Evolutionary conservation across 75 land plant species (phyloP).

Genomic region (Adiantum capillusveneris): DNA sequence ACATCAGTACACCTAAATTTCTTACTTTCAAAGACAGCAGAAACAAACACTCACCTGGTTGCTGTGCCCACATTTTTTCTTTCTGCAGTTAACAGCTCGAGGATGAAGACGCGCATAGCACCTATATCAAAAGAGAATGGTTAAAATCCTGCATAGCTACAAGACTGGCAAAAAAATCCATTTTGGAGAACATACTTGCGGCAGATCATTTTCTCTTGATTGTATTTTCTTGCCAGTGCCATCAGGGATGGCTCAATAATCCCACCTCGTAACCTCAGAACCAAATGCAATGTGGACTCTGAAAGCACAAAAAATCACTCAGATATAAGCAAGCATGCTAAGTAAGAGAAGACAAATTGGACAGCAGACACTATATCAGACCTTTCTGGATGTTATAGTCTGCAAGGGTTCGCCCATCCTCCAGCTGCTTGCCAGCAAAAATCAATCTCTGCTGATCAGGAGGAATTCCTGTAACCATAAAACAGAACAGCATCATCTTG

Average conservation of each 20-base stretch:
- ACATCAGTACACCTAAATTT: neutral
- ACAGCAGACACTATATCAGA: neutral
- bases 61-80: constrained; percentile 65
- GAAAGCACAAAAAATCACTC: neutral
- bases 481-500: neutral
- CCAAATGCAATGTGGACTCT: neutral
- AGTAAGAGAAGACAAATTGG: neutral
- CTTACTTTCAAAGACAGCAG: neutral
- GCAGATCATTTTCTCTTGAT: too few relatives aligned
- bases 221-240: neutral
- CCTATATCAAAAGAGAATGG: constrained; percentile 12
- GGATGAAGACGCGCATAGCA: constrained; percentile 75
- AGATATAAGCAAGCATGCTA: neutral
- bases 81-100: constrained; percentile 66
- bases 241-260: neutral
- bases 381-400: constrained; percentile 1
- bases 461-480: neutral
- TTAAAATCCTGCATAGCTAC: neutral
- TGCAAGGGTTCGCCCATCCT: neutral
- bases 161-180: neutral
- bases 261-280: neutral
- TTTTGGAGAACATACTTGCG: too few relatives aligned
- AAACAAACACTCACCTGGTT: constrained; percentile 34
- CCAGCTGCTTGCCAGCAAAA: neutral
- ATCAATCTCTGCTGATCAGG: constrained; percentile 1